phyloP scores from a whole-genome alignment of 208 protist species.

The Novymonas esmeraldas region DNA sequence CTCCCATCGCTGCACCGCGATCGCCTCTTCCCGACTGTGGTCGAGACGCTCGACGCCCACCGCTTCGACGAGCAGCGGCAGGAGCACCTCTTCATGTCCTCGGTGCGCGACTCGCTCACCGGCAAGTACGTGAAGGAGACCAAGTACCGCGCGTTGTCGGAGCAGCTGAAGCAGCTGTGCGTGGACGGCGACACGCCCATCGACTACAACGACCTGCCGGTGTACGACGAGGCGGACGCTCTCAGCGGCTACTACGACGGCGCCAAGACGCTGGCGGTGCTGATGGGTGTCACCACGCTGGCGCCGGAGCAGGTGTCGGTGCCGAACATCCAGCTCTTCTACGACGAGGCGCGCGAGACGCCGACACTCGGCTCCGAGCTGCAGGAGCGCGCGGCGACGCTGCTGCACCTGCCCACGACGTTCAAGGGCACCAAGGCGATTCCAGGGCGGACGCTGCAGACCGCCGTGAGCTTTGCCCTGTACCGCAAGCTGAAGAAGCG shows the following conservation, averaged over 20 bases:
- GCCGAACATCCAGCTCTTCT: slow-evolving; percentile 31
- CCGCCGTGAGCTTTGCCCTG: slow-evolving; percentile 65
- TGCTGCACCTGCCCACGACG: slow-evolving; percentile 62
- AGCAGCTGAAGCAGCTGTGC: slow-evolving; percentile 42
- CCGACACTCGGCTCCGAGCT: slow-evolving; percentile 16
- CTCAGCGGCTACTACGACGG: slow-evolving; percentile 44
- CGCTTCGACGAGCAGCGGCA: slow-evolving; percentile 17
- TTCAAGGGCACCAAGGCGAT: slow-evolving; percentile 43
- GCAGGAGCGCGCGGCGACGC: slow-evolving; percentile 34
- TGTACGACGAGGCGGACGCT: slow-evolving; percentile 42
- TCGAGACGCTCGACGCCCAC: slow-evolving; percentile 44
- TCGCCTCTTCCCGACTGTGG: slow-evolving; percentile 63
- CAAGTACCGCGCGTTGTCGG: slow-evolving; percentile 12
- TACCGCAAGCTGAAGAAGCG: slow-evolving; percentile 17
- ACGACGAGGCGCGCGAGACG: slow-evolving; percentile 21
- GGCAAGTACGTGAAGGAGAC: slow-evolving; percentile 35
- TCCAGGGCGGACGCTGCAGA: slow-evolving; percentile 45
- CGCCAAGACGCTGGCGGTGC: slow-evolving; percentile 41
- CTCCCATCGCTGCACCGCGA: slow-evolving; percentile 31
- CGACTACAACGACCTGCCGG: slow-evolving; percentile 50
- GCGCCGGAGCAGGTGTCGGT: slow-evolving; percentile 39
- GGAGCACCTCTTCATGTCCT: slow-evolving; percentile 38
- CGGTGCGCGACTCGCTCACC: slow-evolving; percentile 27
- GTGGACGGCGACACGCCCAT: slow-evolving; percentile 23
- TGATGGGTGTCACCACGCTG: slow-evolving; percentile 68